A percentile compares a stretch with the other conserved stretches of the same genome.
phyloP scores from a whole-genome alignment of 371 early-diverging fungal genomes.

The Mucor circinelloides region DNA sequence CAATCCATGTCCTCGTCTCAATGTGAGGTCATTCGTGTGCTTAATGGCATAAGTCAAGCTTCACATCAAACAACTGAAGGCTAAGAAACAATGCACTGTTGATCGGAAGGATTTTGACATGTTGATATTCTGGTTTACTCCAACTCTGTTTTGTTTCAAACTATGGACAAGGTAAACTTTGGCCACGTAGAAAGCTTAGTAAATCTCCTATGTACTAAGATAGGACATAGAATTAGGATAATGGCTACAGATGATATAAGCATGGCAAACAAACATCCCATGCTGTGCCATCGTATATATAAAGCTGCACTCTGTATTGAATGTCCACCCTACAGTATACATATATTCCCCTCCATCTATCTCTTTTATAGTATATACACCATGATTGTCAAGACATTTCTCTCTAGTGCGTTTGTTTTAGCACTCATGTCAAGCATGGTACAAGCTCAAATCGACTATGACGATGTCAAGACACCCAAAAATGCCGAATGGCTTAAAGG shows the following conservation, averaged over 20 bases:
- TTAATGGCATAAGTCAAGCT: background rate
- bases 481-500: conserved; percentile 57
- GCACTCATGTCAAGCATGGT: conserved; percentile 1
- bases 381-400: background rate
- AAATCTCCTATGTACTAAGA: background rate
- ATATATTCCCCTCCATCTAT: background rate
- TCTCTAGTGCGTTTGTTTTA: background rate
- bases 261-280: background rate
- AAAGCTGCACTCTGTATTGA: background rate
- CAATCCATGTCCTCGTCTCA: too few relatives aligned
- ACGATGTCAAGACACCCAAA: conserved; percentile 38
- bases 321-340: background rate
- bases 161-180: background rate
- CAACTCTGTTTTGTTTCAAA: background rate
- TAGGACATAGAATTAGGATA: background rate
- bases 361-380: background rate
- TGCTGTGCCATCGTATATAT: background rate
- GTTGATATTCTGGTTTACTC: conserved; percentile 1
- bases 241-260: background rate
- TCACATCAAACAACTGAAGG: background rate
- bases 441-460: background rate
- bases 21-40: background rate
- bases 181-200: background rate
- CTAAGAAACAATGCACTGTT: background rate
- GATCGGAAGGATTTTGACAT: background rate